phyloP scores from a whole-genome alignment of 2,329 filamentous ascomycete species.

The Hymenoscyphus repandus region DNA sequence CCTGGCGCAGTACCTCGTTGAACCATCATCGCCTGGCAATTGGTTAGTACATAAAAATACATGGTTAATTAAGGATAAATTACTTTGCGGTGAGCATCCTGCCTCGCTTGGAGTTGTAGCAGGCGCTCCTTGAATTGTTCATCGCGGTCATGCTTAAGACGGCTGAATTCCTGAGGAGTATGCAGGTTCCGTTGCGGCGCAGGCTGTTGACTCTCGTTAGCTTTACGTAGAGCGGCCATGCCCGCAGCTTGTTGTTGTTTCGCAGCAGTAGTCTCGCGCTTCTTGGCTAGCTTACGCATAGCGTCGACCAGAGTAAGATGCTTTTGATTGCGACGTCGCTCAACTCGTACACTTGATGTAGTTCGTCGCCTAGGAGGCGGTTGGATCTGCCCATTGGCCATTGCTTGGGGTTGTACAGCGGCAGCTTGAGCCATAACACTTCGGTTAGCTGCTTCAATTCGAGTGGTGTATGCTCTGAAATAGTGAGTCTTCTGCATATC shows the following conservation, averaged over 20 bases:
- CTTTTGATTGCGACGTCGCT: constrained; percentile 78
- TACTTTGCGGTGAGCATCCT: constrained; percentile 48
- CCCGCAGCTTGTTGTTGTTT: constrained; percentile 81
- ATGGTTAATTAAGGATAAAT: constrained; percentile 29
- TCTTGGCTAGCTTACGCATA: constrained; percentile 93
- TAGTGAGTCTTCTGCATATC: constrained; percentile 96
- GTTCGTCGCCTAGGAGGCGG: constrained; percentile 57
- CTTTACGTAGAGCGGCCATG: constrained; percentile 76
- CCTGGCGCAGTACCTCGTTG: constrained; percentile 15
- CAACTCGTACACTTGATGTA: constrained; percentile 77
- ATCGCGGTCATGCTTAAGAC: constrained; percentile 83
- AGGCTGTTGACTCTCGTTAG: constrained; percentile 52
- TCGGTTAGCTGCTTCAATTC: constrained; percentile 56
- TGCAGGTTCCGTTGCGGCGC: constrained; percentile 39
- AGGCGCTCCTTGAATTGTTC: constrained; percentile 58
- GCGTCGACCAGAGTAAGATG: constrained; percentile 86
- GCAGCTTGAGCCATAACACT: constrained; percentile 36
- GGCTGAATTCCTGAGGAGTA: constrained; percentile 86
- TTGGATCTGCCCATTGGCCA: constrained; percentile 41
- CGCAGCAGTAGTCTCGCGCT: constrained; percentile 76
- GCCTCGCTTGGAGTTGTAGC: constrained; percentile 37
- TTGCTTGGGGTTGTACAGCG: constrained; percentile 25
- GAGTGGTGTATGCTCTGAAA: constrained; percentile 67
- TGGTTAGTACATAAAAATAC: neutral
- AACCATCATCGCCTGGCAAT: constrained; percentile 1